Base-by-base conservation (phyloP, 192 early-diverging fungal species). In the Linnemannia hyalina region DNA sequence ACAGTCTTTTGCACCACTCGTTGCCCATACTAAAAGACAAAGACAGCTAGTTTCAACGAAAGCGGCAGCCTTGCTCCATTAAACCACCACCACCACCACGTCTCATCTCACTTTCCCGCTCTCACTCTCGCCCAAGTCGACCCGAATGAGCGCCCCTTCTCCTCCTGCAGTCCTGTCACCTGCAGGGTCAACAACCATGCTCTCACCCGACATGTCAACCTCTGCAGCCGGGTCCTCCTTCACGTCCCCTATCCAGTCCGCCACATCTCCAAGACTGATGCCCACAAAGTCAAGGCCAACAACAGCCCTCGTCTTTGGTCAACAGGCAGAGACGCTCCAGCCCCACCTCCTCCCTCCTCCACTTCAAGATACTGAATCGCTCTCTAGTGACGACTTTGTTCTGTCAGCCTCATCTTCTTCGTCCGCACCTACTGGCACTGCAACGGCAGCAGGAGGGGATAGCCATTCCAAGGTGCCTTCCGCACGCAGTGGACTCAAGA, bases 211-310 rank as follows among this genome's bases (percentile, higher is more conserved):
- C 44, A 47, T 70, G 76, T 23, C 36, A 18, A 44, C 69, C 0
- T 38, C 77, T 13, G 46, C 68, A 18, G 2, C 52, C 52, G 32
- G n/a, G 41, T 35, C 74, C 68, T 52, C 54, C 46, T 42, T 35
- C 18, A 20, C 72, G 16, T 81, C 84, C 9, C 76, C 84, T 15
- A 55, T 77, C 75, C 84, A 86, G 41, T 54, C 78, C 6, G 84
- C 79, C 10, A 86, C 80, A 26, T 86, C 84, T 22, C 84, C 84
- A 38, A 76, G 84, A 44, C 65, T 86, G 49, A 86, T 86, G 80
- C 84, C 84, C 0, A 26, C 84, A 29, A 86, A 86, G 47, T 81
- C 84, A 3, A 23, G 80, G 68, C 84, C 84, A 4, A 86, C 84
- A 11, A 86, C 84, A 2, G 78, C 84, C 49, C 52, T 86, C 4